Conservation (phyloP, 2,329 filamentous ascomycete species). For the Hymenoscyphus linearis region DNA sequence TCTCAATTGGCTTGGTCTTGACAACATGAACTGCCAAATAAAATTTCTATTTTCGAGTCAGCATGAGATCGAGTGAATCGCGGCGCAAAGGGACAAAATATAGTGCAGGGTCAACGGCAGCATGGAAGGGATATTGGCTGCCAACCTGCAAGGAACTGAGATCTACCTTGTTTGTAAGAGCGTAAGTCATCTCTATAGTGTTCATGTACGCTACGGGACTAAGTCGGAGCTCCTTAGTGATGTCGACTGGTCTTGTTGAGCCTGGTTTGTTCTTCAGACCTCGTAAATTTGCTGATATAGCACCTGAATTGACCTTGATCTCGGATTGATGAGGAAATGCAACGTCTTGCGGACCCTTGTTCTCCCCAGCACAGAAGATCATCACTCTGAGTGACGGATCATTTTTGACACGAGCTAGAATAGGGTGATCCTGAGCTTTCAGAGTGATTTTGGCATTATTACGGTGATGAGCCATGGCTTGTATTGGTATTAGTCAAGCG, state of each 20-base stretch:
- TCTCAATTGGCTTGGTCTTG: constrained; percentile 62
- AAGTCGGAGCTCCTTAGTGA: constrained; percentile 71
- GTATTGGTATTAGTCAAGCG: constrained; percentile 7
- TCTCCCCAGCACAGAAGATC: constrained; percentile 73
- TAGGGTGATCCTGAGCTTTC: constrained; percentile 44
- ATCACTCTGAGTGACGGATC: constrained; percentile 56
- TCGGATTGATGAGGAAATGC: constrained; percentile 90
- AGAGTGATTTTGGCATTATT: constrained; percentile 53
- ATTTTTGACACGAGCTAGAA: constrained; percentile 19
- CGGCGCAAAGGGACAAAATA: constrained; percentile 15
- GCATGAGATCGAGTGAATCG: constrained; percentile 7
- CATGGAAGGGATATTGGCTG: constrained; percentile 17
- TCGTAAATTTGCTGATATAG: constrained; percentile 88
- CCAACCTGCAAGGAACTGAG: constrained; percentile 20
- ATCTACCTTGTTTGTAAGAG: constrained; percentile 78
- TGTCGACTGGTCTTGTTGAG: constrained; percentile 87
- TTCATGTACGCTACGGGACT: constrained; percentile 67
- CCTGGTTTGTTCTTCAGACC: constrained; percentile 95
- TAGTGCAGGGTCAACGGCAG: constrained; percentile 11
- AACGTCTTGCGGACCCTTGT: constrained; percentile 64
- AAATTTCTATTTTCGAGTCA: constrained; percentile 52
- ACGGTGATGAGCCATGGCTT: constrained; percentile 33
- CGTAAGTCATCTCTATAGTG: constrained; percentile 80
- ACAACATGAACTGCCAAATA: constrained; percentile 73
- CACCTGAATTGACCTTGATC: constrained; percentile 80